Evolutionary conservation across 768 basidiomycete genomes (phyloP), one percentile per base, ranked within the genome.

Genomic region (Neoboletus subvelutipes): DNA sequence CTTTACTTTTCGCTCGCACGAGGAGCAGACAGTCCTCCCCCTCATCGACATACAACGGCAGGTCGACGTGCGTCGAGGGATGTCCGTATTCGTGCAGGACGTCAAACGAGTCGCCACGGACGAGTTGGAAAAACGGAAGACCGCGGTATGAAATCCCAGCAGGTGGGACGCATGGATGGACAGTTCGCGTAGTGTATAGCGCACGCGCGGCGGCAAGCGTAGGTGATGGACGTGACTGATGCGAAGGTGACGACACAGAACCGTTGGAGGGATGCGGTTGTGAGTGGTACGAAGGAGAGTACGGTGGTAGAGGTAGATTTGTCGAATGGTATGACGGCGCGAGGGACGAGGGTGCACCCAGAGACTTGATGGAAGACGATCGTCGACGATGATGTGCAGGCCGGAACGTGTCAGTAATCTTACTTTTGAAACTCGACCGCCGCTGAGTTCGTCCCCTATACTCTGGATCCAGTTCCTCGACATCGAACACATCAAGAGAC

Each of bases 11-110:
- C 68, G 87, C 82, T 42, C 89, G 75, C 59, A 86, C 89, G 26
- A 92, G 78, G 52, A 93, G 72, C 59, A 93, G 73, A 72, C 90
- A 92, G 63, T 92, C 91, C 43, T 82, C 82, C 12, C 79, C 79
- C 60, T 90, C 90, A 62, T 92, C 90, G 49, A 92, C 87, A 63
- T 86, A 85, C 54, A 93, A 67, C 3, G 91, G 91, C 41, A 93
- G 73, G 62, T 88, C 83, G 5, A 80, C 78, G 64, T 91, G 89
- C 22, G 81, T 78, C 53, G 85, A 84, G 15, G 91, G 91, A 66
- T 92, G 90, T 1, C 91, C 91, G 0, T 83, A 83, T 69, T 92
- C 91, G 60, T 85, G 80, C 50, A 92, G 70, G 8, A 93, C 83
- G 39, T 85, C 82, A 48, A 84, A 85, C 36, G 84, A 65, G 36